Evolutionary conservation across 495 filamentous ascomycete species (phyloP).

Genomic region (Trypethelium eluteriae): DNA sequence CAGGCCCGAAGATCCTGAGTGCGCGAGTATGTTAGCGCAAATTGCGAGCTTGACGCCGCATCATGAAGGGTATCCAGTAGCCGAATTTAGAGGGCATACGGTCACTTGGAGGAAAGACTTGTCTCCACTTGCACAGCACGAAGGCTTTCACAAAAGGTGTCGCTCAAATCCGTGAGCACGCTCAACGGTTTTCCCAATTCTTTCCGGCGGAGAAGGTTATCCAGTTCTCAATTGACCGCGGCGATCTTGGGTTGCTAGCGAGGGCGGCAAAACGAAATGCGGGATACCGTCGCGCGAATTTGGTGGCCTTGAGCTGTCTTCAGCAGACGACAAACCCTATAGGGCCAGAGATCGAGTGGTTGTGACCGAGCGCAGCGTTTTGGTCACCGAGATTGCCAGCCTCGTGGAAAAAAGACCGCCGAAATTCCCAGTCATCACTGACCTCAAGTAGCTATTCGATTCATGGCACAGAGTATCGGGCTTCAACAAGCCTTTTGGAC

Average conservation of each 20-base stretch:
- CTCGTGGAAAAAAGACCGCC: no score
- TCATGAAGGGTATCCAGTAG: conserved; percentile 44
- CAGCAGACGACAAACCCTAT: no score
- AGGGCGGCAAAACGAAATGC: no score
- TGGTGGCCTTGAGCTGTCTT: no score
- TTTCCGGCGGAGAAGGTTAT: conserved; percentile 12
- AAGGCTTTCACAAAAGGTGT: conserved; percentile 39
- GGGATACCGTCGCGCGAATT: no score
- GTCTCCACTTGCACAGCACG: conserved; percentile 46
- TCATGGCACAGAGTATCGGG: background rate
- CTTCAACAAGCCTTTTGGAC: background rate
- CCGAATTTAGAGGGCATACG: conserved; percentile 46
- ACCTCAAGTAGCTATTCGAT: background rate
- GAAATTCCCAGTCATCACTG: no score
- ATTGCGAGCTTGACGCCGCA: conserved; percentile 49
- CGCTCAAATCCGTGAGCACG: conserved; percentile 37
- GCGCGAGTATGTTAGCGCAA: conserved; percentile 27
- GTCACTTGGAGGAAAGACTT: conserved; percentile 43
- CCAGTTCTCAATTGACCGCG: background rate
- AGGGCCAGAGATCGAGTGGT: no score
- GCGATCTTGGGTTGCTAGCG: no score
- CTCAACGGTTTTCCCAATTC: conserved; percentile 28
- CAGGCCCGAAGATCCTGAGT: conserved; percentile 37
- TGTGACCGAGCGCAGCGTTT: no score
- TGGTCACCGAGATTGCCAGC: no score